These are phyloP conservation scores for Juncus inflexus DNA, from an alignment of 176 grass and related monocot genomes.

Conservation along the genomic window DNA sequence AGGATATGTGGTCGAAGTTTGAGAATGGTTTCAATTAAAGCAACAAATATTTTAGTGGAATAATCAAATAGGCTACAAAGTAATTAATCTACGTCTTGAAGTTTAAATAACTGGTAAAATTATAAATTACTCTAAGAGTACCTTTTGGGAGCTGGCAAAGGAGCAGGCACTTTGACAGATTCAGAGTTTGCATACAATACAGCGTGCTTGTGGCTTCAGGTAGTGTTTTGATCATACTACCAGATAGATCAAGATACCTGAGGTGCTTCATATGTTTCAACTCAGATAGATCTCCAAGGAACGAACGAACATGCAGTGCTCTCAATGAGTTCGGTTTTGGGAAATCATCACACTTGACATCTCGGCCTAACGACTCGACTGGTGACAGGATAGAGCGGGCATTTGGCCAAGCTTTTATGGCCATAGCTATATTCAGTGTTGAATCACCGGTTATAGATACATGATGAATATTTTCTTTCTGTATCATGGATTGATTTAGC, in stretches of 20 bases:
- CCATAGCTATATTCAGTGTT: neutral
- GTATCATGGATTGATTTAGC: neutral
- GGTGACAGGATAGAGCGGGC: neutral
- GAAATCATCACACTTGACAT: neutral
- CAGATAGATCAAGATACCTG: conserved; percentile 16
- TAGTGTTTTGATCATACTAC: conserved; percentile 5
- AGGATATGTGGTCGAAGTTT: no score
- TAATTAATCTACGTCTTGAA: no score
- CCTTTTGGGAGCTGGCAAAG: conserved; percentile 1
- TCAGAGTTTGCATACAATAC: conserved; percentile 2
- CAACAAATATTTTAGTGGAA: no score
- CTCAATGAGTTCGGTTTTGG: conserved; percentile 1
- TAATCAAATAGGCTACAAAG: no score
- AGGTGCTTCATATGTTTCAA: conserved; percentile 8
- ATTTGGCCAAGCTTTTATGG: neutral
- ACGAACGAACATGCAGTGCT: neutral
- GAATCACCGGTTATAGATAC: conserved; percentile 7
- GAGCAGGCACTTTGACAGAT: conserved; percentile 1
- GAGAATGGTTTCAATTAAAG: no score
- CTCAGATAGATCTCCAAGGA: neutral
- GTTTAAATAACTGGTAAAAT: no score
- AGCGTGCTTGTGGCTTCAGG: conserved; percentile 2
- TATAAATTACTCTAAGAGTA: no score
- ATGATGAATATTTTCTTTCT: neutral
- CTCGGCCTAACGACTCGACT: neutral